Conservation (phyloP, 2,329 filamentous ascomycete genomes). For the Epichloe sp. region DNA sequence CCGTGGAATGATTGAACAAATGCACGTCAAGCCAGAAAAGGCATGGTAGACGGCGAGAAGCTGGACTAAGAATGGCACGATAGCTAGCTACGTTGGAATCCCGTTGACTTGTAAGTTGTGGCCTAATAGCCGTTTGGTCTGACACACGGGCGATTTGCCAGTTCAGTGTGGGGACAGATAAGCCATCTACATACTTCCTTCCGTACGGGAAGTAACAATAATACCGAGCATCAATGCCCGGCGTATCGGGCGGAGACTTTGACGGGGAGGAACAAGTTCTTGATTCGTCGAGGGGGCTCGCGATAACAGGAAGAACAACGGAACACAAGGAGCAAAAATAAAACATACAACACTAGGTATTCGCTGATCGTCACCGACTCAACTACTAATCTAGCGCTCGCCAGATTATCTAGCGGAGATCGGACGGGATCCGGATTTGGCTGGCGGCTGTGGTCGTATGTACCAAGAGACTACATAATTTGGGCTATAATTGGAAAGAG, state of each 20-base stretch:
- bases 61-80: background rate
- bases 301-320: background rate
- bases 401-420: conserved; percentile 9
- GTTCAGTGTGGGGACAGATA: too few species aligned
- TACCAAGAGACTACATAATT: background rate
- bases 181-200: too few species aligned
- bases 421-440: conserved; percentile 10
- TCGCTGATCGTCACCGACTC: background rate
- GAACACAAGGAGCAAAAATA: background rate
- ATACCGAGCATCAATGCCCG: too few species aligned
- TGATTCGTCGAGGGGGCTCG: too few species aligned
- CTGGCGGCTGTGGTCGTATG: conserved; percentile 11
- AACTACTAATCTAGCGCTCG: conserved; percentile 6
- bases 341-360: conserved; percentile 6
- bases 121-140: too few species aligned
- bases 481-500: too few species aligned
- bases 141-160: too few species aligned
- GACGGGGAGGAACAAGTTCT: too few species aligned
- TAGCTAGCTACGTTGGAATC: too few species aligned
- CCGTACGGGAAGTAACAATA: too few species aligned
- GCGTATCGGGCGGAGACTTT: too few species aligned
- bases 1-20: background rate
- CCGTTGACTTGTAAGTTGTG: too few species aligned
- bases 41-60: background rate
- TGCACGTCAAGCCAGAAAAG: background rate